Percentiles rank a stretch among this genome's conserved stretches.
phyloP scores from a whole-genome alignment of 257 asterid species.

The Solanum verrucosum region DNA sequence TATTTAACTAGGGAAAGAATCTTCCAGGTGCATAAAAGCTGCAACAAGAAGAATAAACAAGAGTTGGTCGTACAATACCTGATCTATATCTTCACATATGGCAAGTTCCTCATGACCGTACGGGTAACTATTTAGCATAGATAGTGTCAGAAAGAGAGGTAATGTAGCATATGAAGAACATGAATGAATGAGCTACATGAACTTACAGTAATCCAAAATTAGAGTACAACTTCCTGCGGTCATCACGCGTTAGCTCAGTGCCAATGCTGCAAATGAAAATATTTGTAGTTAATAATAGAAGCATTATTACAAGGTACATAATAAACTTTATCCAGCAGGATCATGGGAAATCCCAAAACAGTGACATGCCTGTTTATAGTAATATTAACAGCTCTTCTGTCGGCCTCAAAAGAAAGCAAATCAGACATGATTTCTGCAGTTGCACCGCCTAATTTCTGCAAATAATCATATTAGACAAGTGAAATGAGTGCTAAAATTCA shows the following conservation, averaged over 20 bases:
- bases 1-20: neutral
- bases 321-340: neutral
- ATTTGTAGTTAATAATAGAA: neutral
- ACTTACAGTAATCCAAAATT: slow-evolving; percentile 90
- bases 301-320: neutral
- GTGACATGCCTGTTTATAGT: slow-evolving; percentile 62
- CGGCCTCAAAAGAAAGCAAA: slow-evolving; percentile 88
- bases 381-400: slow-evolving; percentile 92
- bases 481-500: neutral
- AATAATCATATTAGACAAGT: slow-evolving; percentile 10
- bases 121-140: slow-evolving; percentile 49
- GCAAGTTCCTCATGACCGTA: slow-evolving; percentile 96
- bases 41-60: neutral
- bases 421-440: slow-evolving; percentile 93
- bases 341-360: neutral
- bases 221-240: slow-evolving; percentile 77
- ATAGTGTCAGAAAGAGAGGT: neutral
- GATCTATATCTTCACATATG: slow-evolving; percentile 78
- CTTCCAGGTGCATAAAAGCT: neutral
- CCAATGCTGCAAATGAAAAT: slow-evolving; percentile 61
- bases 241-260: slow-evolving; percentile 92
- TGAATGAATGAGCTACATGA: neutral
- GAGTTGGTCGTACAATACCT: slow-evolving; percentile 29
- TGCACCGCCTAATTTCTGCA: slow-evolving; percentile 89
- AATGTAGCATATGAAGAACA: neutral